These are phyloP conservation scores for Neoboletus magnificus DNA, from an alignment of 768 basidiomycete species.

Conservation along the genomic window DNA sequence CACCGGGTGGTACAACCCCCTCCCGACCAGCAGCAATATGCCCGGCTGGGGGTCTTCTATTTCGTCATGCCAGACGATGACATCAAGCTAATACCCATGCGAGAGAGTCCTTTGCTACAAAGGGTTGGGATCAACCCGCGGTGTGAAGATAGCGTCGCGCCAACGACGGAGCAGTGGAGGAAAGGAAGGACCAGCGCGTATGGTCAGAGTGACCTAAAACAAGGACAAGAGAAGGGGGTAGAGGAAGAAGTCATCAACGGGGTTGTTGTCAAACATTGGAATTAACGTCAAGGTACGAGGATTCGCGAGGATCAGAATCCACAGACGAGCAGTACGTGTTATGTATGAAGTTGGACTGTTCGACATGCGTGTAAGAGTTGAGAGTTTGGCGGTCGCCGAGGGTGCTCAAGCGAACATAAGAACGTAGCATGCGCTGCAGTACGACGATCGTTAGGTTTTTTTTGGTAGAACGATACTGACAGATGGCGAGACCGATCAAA, in stretches of 20 bases:
- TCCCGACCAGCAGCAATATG: constrained; percentile 44
- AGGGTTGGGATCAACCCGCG: constrained; percentile 38
- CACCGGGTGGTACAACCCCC: constrained; percentile 63
- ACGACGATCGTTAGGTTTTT: not conserved
- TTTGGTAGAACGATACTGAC: not conserved
- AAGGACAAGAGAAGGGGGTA: constrained; percentile 39
- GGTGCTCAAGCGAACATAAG: not conserved
- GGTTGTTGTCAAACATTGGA: constrained; percentile 56
- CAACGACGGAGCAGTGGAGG: constrained; percentile 53
- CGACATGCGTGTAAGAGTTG: not conserved
- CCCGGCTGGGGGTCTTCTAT: constrained; percentile 58
- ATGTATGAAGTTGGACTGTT: not conserved
- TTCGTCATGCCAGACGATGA: constrained; percentile 53
- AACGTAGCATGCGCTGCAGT: not conserved
- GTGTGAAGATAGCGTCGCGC: constrained; percentile 40
- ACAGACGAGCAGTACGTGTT: not conserved
- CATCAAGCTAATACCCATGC: constrained; percentile 43
- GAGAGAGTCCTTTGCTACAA: constrained; percentile 48
- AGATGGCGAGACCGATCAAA: not conserved
- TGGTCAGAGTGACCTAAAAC: constrained; percentile 45
- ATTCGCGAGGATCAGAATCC: not conserved
- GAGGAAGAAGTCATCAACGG: constrained; percentile 57
- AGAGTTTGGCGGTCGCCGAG: not conserved
- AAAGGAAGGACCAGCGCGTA: constrained; percentile 50
- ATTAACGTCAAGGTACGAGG: constrained; percentile 23